Conservation (phyloP, 2,329 filamentous ascomycete species). For the Colletotrichum aenigma region DNA sequence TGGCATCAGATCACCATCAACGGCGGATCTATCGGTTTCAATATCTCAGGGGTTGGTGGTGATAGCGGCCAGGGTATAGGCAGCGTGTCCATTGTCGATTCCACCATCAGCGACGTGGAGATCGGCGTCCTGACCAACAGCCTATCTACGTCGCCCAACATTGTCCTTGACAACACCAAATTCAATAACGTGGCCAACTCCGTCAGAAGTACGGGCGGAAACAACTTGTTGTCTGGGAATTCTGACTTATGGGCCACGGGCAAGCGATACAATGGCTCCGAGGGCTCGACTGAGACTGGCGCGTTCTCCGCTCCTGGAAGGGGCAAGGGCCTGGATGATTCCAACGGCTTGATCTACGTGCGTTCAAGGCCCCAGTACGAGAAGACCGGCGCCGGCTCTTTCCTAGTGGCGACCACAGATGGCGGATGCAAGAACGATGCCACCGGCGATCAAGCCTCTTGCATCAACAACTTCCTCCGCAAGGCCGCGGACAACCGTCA, state of each 20-base stretch:
- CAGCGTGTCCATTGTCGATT: slow-evolving; percentile 13
- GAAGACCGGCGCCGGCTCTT: not conserved
- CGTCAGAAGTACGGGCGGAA: not conserved
- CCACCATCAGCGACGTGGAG: not conserved
- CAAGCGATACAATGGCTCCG: slow-evolving; percentile 2
- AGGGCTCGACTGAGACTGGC: not conserved
- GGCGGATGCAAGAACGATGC: slow-evolving; percentile 36
- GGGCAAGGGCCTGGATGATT: slow-evolving; percentile 3
- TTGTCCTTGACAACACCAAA: not conserved
- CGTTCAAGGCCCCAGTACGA: slow-evolving; percentile 40
- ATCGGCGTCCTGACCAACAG: not conserved
- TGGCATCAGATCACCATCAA: slow-evolving; percentile 49
- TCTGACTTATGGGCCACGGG: slow-evolving; percentile 13
- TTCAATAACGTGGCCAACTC: not conserved
- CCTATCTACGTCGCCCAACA: not conserved
- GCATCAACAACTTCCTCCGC: slow-evolving; percentile 26
- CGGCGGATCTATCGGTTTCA: slow-evolving; percentile 24
- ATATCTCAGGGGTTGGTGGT: slow-evolving; percentile 33
- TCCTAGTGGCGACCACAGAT: not conserved
- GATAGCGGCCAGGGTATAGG: slow-evolving; percentile 30
- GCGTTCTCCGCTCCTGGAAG: slow-evolving; percentile 2
- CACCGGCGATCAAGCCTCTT: slow-evolving; percentile 27
- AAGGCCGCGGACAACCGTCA: not conserved
- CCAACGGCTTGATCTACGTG: slow-evolving; percentile 24
- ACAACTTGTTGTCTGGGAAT: not conserved